A percentile compares a stretch with the other conserved stretches of the same genome.
Conservation (phyloP, 768 basidiomycete genomes). For the Rhizopogon vinicolor region DNA sequence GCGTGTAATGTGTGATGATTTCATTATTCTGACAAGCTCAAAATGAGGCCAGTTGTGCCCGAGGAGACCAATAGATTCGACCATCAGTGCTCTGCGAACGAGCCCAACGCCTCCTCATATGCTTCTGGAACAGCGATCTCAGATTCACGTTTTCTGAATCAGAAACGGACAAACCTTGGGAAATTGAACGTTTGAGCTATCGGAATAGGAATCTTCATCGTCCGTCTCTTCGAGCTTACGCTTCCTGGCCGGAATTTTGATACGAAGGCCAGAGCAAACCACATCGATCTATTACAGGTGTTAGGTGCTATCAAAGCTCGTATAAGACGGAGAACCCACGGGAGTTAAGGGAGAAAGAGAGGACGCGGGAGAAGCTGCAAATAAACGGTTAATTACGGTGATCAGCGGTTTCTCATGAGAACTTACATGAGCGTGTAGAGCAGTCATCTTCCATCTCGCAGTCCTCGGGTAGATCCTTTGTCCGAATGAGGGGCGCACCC, state of each 20-base stretch:
- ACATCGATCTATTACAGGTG: conserved; percentile 4
- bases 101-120: conserved; percentile 13
- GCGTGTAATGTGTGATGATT: neutral
- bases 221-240: conserved; percentile 20
- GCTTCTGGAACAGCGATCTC: conserved; percentile 7
- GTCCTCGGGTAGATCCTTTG: conserved; percentile 21
- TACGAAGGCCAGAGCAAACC: conserved; percentile 16
- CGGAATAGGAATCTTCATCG: neutral
- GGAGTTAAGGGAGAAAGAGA: conserved; percentile 9
- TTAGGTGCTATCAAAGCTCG: neutral
- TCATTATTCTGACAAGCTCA: neutral
- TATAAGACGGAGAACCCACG: conserved; percentile 7
- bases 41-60: neutral
- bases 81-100: neutral
- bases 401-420: neutral
- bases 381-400: neutral
- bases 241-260: conserved; percentile 20
- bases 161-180: conserved; percentile 15
- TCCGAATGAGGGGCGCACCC: conserved; percentile 20
- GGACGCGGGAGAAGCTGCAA: conserved; percentile 8
- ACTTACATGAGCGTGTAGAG: conserved; percentile 13
- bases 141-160: neutral
- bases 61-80: neutral
- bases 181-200: neutral
- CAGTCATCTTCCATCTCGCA: conserved; percentile 12